phyloP scores from a whole-genome alignment of 1,139 yeast species.

The Blastobotrys arbuscula region DNA sequence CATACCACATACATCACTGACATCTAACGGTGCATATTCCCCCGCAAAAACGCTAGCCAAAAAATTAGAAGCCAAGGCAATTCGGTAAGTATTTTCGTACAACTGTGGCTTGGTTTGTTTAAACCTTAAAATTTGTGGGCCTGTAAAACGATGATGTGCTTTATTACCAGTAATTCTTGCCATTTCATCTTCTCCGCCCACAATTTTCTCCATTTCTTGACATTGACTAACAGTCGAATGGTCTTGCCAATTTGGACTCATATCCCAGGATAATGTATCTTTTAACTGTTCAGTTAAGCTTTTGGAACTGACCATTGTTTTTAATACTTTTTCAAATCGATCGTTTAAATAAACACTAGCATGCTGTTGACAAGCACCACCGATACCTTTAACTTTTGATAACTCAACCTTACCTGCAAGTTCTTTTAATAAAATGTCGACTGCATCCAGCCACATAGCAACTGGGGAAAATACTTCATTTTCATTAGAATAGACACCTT shows the following conservation, averaged over 20 bases:
- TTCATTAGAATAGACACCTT: constrained; percentile 62
- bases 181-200: constrained; percentile 59
- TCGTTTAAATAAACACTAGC: constrained; percentile 80
- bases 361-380: constrained; percentile 91
- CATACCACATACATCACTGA: constrained; percentile 91
- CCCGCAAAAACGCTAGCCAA: constrained; percentile 70
- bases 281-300: constrained; percentile 20
- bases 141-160: constrained; percentile 88
- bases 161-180: constrained; percentile 75
- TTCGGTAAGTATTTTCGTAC: constrained; percentile 53
- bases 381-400: constrained; percentile 55
- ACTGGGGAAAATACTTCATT: constrained; percentile 60
- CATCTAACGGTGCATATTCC: constrained; percentile 57
- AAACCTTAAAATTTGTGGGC: constrained; percentile 77
- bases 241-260: constrained; percentile 93
- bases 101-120: constrained; percentile 50
- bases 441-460: constrained; percentile 81
- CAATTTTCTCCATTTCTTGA: constrained; percentile 51
- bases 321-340: constrained; percentile 41
- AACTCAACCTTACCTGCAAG: constrained; percentile 57
- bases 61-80: constrained; percentile 75
- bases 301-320: constrained; percentile 13
- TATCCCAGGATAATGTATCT: constrained; percentile 52
- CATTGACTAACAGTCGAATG: constrained; percentile 77
- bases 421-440: constrained; percentile 56